phyloP scores from a whole-genome alignment of 352 stramenopile genomes.

The Thalassiosira hispida region DNA sequence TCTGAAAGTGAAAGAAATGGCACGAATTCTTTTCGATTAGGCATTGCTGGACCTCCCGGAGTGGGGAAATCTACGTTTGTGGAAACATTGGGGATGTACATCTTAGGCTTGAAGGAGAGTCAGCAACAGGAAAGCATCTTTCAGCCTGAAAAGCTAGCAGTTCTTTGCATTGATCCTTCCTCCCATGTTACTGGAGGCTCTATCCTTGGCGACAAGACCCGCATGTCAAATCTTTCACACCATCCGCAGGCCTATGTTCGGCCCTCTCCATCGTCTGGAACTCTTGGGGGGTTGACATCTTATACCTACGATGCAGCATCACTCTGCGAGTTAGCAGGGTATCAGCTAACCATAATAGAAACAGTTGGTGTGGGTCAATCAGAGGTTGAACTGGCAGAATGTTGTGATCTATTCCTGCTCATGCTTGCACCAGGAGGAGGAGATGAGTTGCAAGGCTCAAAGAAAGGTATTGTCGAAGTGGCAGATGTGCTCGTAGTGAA shows the following conservation, averaged over 20 bases:
- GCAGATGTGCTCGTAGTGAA: conserved; percentile 97
- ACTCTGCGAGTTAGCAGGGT: conserved; percentile 92
- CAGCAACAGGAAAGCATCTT: too few species aligned
- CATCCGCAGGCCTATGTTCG: conserved; percentile 78
- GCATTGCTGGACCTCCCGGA: conserved; percentile 79
- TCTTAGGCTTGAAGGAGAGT: too few species aligned
- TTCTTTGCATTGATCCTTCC: too few species aligned
- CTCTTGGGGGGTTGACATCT: conserved; percentile 84
- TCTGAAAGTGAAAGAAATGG: conserved; percentile 2
- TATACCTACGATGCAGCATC: conserved; percentile 92
- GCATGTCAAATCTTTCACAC: conserved; percentile 94
- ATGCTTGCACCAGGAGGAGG: conserved; percentile 93
- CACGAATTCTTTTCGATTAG: conserved; percentile 65
- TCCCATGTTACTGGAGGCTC: too few species aligned
- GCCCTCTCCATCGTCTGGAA: conserved; percentile 62
- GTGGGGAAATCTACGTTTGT: too few species aligned
- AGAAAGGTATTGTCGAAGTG: conserved; percentile 99
- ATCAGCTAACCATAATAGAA: conserved; percentile 96
- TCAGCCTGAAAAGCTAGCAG: too few species aligned
- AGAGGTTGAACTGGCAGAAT: conserved; percentile 96
- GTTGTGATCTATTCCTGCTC: conserved; percentile 96
- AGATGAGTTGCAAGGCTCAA: conserved; percentile 96
- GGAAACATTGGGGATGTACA: too few species aligned
- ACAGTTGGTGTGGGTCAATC: conserved; percentile 97
- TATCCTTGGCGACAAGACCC: conserved; percentile 98